A percentile compares a stretch with the other conserved stretches of the same genome.
These are phyloP conservation scores for Annona squamosa DNA, from an alignment of 164 flowering plant genomes.

Conservation along the genomic window DNA sequence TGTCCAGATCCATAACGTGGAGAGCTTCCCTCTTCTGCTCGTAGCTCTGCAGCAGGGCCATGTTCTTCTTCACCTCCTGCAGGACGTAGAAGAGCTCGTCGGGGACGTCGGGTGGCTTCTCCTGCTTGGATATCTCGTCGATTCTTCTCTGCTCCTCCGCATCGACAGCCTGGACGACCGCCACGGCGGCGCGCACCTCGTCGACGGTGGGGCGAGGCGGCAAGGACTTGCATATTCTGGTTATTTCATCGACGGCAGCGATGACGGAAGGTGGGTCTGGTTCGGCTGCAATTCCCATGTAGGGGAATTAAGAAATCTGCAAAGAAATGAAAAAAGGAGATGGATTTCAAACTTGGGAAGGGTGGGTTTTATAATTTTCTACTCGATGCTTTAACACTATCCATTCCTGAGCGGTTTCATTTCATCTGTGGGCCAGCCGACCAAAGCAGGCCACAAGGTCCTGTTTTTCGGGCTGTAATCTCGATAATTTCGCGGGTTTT, in stretches of 20 bases:
- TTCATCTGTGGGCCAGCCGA: not conserved
- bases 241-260: slow-evolving; percentile 46
- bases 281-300: slow-evolving; percentile 17
- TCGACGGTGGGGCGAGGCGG: slow-evolving; percentile 62
- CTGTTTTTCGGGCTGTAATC: too few relatives aligned
- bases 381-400: not conserved
- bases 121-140: slow-evolving; percentile 35
- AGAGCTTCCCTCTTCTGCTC: slow-evolving; percentile 56
- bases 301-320: not conserved
- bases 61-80: slow-evolving; percentile 30
- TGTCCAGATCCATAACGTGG: slow-evolving; percentile 33
- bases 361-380: not conserved
- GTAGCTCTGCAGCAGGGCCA: slow-evolving; percentile 37
- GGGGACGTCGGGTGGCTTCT: slow-evolving; percentile 36
- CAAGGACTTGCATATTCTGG: slow-evolving; percentile 43
- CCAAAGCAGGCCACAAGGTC: too few relatives aligned
- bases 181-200: slow-evolving; percentile 55
- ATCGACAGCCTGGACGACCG: slow-evolving; percentile 33
- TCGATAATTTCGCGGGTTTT: too few relatives aligned
- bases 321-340: not conserved
- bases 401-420: not conserved
- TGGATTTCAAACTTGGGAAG: not conserved
- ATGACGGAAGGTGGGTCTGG: slow-evolving; percentile 23
- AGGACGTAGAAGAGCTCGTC: slow-evolving; percentile 45
- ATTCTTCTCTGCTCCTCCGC: slow-evolving; percentile 39